Evolutionary conservation across 805 yeast genomes (phyloP), one percentile per base, ranked within the genome.

Genomic region (Candida caryicola): DNA sequence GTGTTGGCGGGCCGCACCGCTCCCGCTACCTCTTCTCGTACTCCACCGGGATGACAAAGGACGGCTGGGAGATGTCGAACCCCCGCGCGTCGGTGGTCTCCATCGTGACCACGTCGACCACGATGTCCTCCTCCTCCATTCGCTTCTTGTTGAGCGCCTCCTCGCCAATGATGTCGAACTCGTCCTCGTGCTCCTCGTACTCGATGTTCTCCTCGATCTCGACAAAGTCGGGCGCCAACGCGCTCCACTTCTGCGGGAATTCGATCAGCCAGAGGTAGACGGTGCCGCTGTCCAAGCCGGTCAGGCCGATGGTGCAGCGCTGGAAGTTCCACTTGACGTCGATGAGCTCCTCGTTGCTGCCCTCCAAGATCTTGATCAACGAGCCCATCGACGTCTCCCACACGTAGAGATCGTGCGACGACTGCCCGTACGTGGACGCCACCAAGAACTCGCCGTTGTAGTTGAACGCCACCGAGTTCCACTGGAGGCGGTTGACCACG

Each of bases 351-450:
- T 90, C 96, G 47, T 81, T 82, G 4, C 95, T 85, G 0, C 96
- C 96, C 59, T 90, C 96, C 23, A 88, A 66, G 34, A 89, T 91
- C 61, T 91, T 84, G 19, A 88, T 84, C 39, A 90, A 65, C n/a
- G 95, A 79, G 0, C 96, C 97, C 71, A 84, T 74, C 5, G 77
- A 70, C 0, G 96, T 85, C 55, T 91, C 97, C 97, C 97, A 90
- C 41, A 91, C 75, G 57, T 89, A 90, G 31, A 91, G 71, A 51
- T 87, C 95, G 54, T 89, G 96, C 0, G 93, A 82, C 4, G 90
- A 81, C 47, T 67, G 72, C 9, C 95, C 95, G 57, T 78, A 81
- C 0, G 96, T 85, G 0, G 95, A 81, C 0, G 96, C 97, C 36
- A 87, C 81, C n/a, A 90, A 61, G 56, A 85, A 90, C 41, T 91